Evolutionary conservation across 1,284 basidiomycete genomes (phyloP).

Genomic region (Cutaneotrichosporon spelunceum): DNA sequence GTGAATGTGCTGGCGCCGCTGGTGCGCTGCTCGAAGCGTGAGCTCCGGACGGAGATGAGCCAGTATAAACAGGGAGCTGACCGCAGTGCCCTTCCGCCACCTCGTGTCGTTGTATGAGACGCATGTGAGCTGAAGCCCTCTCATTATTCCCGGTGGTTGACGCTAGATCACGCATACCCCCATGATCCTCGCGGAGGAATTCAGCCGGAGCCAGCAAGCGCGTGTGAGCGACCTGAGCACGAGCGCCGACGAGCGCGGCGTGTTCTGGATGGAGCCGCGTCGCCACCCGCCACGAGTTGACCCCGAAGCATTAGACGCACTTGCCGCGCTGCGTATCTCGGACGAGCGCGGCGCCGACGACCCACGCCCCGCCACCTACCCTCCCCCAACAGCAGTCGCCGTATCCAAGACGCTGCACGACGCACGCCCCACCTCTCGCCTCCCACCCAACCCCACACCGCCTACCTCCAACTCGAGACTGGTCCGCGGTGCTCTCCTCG

Average conservation of each 20-base stretch:
- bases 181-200: constrained; percentile 61
- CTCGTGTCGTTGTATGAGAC: constrained; percentile 59
- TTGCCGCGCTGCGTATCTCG: constrained; percentile 1
- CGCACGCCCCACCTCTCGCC: constrained; percentile 29
- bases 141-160: background rate
- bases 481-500: constrained; percentile 56
- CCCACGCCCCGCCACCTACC: background rate
- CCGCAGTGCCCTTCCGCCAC: constrained; percentile 57
- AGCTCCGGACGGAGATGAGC: constrained; percentile 3
- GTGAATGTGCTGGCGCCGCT: constrained; percentile 58
- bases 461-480: constrained; percentile 39
- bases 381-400: background rate
- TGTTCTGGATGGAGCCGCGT: constrained; percentile 53
- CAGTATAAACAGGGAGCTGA: background rate
- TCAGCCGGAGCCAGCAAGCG: constrained; percentile 57
- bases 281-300: background rate
- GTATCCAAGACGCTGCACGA: constrained; percentile 27
- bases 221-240: constrained; percentile 59
- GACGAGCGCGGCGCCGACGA: background rate
- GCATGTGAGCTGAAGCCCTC: constrained; percentile 38
- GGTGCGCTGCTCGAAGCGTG: constrained; percentile 59
- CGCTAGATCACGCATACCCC: constrained; percentile 58
- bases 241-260: constrained; percentile 55
- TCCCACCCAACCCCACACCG: constrained; percentile 30
- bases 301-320: background rate